phyloP scores from a whole-genome alignment of 108 stramenopile genomes.

The Conticribra weissflogii region DNA sequence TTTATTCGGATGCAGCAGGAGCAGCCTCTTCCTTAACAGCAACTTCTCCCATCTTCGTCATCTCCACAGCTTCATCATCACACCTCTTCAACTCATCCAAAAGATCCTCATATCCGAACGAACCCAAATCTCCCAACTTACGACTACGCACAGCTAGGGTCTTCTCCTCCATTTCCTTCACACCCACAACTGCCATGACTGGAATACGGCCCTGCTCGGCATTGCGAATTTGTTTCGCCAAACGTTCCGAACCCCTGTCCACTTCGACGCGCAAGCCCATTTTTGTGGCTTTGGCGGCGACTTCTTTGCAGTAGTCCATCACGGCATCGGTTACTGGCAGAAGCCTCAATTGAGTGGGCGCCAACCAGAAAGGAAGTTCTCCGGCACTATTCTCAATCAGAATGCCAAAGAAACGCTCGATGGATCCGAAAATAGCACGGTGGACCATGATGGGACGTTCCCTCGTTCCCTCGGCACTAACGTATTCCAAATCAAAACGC shows the following conservation, averaged over 20 bases:
- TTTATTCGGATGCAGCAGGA: too few relatives aligned
- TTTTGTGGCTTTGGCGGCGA: constrained; percentile 73
- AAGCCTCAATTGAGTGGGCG: constrained; percentile 91
- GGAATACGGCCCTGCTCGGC: constrained; percentile 93
- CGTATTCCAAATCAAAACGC: constrained; percentile 94
- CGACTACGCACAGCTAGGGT: constrained; percentile 87
- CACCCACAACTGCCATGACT: constrained; percentile 95
- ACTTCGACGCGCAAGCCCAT: constrained; percentile 92
- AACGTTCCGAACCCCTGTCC: constrained; percentile 86
- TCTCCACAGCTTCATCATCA: constrained; percentile 69
- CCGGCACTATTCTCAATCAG: constrained; percentile 95
- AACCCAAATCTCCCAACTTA: constrained; percentile 88
- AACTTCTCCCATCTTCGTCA: constrained; percentile 71
- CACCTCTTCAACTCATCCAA: constrained; percentile 68
- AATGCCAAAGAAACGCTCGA: constrained; percentile 98
- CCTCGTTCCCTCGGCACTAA: constrained; percentile 72
- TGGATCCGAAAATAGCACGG: constrained; percentile 97
- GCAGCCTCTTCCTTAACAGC: constrained; percentile 35
- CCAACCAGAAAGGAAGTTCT: constrained; percentile 96
- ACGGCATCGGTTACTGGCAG: constrained; percentile 95
- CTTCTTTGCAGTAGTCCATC: constrained; percentile 84
- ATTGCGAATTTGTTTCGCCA: constrained; percentile 97
- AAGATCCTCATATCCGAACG: constrained; percentile 76
- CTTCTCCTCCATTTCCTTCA: constrained; percentile 89
- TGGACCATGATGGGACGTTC: constrained; percentile 95